These are phyloP conservation scores for Populus pruinosa DNA, from an alignment of 345 rosid genomes.

Conservation along the genomic window DNA sequence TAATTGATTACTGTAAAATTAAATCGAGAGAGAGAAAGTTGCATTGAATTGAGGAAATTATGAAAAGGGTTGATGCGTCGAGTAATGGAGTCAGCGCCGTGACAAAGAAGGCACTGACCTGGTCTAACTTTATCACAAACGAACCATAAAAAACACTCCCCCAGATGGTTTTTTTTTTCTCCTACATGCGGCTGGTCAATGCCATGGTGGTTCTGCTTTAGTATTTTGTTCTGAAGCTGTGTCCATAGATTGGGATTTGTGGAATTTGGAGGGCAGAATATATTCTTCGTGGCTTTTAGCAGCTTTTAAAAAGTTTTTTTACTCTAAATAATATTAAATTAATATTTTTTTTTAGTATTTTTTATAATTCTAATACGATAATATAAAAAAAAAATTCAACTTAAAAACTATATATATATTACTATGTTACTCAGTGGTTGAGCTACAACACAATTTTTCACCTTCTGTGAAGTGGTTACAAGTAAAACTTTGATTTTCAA, in stretches of 20 bases:
- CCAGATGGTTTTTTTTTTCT: not conserved
- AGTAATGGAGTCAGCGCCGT: slow-evolving; percentile 12
- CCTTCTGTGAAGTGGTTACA: not conserved
- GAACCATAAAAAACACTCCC: not conserved
- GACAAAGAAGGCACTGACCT: not conserved
- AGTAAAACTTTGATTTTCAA: too few relatives aligned
- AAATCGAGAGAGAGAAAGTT: not conserved
- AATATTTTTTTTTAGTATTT: too few relatives aligned
- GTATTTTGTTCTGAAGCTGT: not conserved
- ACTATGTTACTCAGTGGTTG: not conserved
- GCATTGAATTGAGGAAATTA: slow-evolving; percentile 7
- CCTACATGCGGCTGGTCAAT: not conserved
- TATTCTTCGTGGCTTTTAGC: not conserved
- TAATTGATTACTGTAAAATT: not conserved
- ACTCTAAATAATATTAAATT: too few relatives aligned
- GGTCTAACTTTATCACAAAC: not conserved
- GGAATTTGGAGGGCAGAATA: not conserved
- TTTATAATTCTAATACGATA: too few relatives aligned
- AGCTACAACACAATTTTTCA: not conserved
- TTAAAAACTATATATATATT: too few relatives aligned
- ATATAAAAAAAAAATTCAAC: too few relatives aligned
- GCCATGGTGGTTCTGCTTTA: not conserved
- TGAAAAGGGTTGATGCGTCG: not conserved
- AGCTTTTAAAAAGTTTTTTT: too few relatives aligned
- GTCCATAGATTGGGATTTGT: not conserved